Base-by-base conservation (phyloP, 2,329 filamentous ascomycete genomes). In the Verticillium nonalfalfae region DNA sequence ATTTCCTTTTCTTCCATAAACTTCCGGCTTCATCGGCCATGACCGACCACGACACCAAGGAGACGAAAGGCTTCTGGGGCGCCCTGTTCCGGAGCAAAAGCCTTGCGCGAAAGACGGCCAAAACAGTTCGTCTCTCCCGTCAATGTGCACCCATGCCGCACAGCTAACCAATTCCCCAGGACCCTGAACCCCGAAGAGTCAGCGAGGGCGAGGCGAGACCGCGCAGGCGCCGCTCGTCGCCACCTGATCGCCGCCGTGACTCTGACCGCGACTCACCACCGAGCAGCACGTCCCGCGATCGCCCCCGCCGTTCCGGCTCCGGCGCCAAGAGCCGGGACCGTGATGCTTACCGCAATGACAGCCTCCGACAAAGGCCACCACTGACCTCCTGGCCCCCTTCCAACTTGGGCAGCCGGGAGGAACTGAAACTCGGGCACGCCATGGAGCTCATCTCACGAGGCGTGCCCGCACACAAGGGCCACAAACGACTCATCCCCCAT, bases 381-480 rank as follows among this genome's bases (percentile, higher is more conserved):
- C 71, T 84, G 61, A 80, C 78, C 2, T 74, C 79, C 67, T 88
- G 85, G 85, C 85, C 85, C 18, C 85, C 85, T 0, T 72, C 75
- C 11, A 81, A 80, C 58, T 72, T 85, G 57, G 74, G 77, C 11
- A 74, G 69, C 54, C 71, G 78, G 31, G 81, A 83, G 40, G 79
- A 83, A 63, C 76, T 88, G 9, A 74, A 79, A 1, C 79, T 82
- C 15, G 78, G 77, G 54, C 79, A 81, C 57, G 86, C 85, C 10
- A 79, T 81, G 73, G 79, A 85, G 57, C 76, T 86, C 62, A 83
- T 88, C 64, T 78, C 79, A n/a, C 76, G 79, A 7, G 86, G 86
- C 6, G 84, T 81, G 1, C 83, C 85, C 4, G 75, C 77, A 1
- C 82, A 85, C 70, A 82, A 78, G 61, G 86, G 86, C 21, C 78